A percentile compares a stretch with the other conserved stretches of the same genome.
phyloP scores from a whole-genome alignment of 2,329 filamentous ascomycete genomes.

The Ciborinia camelliae region DNA sequence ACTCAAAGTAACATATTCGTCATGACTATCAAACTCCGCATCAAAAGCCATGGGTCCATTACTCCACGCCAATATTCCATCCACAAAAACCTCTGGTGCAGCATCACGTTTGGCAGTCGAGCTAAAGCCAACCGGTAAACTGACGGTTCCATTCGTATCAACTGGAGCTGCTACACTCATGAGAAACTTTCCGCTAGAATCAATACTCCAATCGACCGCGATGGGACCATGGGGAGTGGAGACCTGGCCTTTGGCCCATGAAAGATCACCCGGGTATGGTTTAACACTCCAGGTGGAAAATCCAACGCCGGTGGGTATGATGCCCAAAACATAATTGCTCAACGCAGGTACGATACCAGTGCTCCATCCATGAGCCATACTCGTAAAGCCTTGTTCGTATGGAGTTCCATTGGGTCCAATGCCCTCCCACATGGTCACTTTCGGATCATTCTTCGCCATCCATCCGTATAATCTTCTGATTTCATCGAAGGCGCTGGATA shows the following conservation, averaged over 20 bases:
- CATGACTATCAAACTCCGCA: not conserved
- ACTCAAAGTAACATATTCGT: conserved; percentile 20
- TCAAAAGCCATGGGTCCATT: conserved; percentile 1
- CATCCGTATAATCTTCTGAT: conserved; percentile 48
- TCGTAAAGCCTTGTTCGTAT: conserved; percentile 48
- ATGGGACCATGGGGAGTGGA: conserved; percentile 43
- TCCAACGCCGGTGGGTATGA: conserved; percentile 44
- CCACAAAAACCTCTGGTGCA: conserved; percentile 21
- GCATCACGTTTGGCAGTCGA: not conserved
- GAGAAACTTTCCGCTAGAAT: conserved; percentile 27
- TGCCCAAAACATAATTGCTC: conserved; percentile 47
- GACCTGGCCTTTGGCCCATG: conserved; percentile 46
- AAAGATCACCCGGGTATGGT: conserved; percentile 40
- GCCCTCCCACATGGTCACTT: conserved; percentile 51
- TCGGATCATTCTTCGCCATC: conserved; percentile 48
- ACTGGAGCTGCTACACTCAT: conserved; percentile 38
- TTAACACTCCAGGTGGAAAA: conserved; percentile 44
- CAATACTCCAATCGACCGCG: conserved; percentile 41
- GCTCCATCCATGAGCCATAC: conserved; percentile 50
- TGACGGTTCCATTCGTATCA: conserved; percentile 28
- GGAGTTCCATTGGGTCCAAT: conserved; percentile 43
- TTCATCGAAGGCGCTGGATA: conserved; percentile 44
- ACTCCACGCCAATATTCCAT: conserved; percentile 22
- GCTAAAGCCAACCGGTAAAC: conserved; percentile 27
- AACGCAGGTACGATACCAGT: conserved; percentile 49